Evolutionary conservation across 2,329 filamentous ascomycete species (phyloP), one percentile per base, ranked within the genome.

Genomic region (Clonostachys solani): DNA sequence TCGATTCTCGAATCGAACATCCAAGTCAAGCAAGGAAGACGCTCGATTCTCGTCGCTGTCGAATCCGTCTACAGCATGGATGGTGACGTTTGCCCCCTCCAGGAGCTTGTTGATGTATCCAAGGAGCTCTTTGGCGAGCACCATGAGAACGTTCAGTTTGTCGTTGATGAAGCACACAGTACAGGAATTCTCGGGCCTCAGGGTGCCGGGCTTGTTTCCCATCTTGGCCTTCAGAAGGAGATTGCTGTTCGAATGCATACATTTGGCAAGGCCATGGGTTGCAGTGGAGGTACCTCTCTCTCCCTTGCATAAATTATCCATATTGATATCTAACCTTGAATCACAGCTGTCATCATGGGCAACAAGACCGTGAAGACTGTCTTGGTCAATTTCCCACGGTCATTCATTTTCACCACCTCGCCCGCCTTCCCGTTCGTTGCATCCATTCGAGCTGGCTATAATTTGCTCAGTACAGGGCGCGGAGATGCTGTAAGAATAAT

Each of bases 111-210:
- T 2, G 53, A 67, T 0, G 49, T 58, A 9, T 62, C 61, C 2
- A 57, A 67, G 10, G 60, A 66, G 10, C 15, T 67, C 1, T 61
- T 64, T 6, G 67, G 62, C 0, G n/a, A n/a, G 0, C 80, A 83
- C 0, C 50, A 50, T 0, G 73, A 73, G 0, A 72, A 69, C 50
- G 71, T 65, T 4, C 70, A 78, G 51, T 68, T 81, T 33, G 60
- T 81, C 12, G 67, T 82, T 0, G 79, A 83, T 50, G 78, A 83
- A 50, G 78, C 79, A 1, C 78, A 82, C 54, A 67, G 70, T 0
- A 74, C 67, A 15, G 78, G 78, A 0, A 61, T 76, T 0, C 68
- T 77, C 51, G 78, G 79, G 0, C 64, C 63, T 0, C 60, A 67
- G 1, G 78, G 78, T 0, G 60, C 62, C 0, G 78, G 78, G 0